Evolutionary conservation across 805 yeast species (phyloP), one percentile per base, ranked within the genome.

Genomic region (Candida insectorum): DNA sequence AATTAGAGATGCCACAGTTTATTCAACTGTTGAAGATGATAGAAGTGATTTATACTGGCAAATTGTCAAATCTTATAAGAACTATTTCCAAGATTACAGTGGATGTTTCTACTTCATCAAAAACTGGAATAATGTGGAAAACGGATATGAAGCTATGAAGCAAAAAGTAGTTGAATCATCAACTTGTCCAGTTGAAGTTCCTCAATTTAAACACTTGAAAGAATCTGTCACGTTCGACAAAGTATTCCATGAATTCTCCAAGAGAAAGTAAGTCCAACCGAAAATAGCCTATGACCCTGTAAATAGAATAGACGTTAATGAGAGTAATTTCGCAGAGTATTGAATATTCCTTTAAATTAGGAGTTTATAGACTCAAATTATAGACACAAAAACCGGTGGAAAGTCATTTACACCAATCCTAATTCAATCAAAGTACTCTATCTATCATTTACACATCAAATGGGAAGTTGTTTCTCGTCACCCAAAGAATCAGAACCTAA

Each of bases 1-100:
- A 2, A 57, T 85, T 37, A 76, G 89, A 62, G 88, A 81, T 54
- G 85, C 91, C 14, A 84, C 93, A 5, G 65, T 77, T 26, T 60
- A 62, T 38, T 69, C 80, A 4, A 54, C 52, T 16, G 43, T 51
- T 24, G 24, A 22, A 19, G 56, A 65, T 13, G 71, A 67, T 24
- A 68, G 86, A 56, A 67, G 69, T 40, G 62, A 67, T 23, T 56
- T 79, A 17, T 80, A 78, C 53, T 68, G 76, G 54, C 64, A 73
- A 33, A 60, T 79, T 38, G 73, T 79, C 50, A 71, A 73, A 43
- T 49, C 66, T 26, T 77, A 63, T 49, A 62, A 57, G 48, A 48
- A 63, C 48, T 64, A 52, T 47, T 62, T 65, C 50, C 71, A 65
- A 50, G 65, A 64, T 40, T 51, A 12, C 20, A 52, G 50, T 31